Evolutionary conservation across 164 flowering plant species (phyloP).

Genomic region (Magnolia changhungtana): DNA sequence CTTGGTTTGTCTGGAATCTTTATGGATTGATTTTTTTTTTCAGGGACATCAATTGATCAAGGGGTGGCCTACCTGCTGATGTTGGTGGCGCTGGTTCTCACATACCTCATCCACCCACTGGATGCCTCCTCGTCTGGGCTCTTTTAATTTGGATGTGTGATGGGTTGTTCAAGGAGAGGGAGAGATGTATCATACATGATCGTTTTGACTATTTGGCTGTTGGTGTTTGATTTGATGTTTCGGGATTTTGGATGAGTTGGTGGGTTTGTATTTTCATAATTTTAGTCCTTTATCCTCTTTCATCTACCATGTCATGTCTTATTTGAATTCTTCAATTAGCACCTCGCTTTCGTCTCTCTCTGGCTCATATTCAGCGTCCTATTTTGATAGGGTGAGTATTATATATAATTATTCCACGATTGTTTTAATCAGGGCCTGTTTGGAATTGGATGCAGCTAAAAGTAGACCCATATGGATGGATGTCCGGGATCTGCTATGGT

Average conservation of each 20-base stretch:
- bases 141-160: constrained; percentile 5
- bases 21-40: background rate
- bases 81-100: constrained; percentile 62
- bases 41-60: constrained; percentile 56
- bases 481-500: no score
- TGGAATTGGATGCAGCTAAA: no score
- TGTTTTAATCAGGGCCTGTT: no score
- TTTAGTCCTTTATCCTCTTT: no score
- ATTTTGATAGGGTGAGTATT: no score
- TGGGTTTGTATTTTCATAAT: background rate
- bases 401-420: no score
- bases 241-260: background rate
- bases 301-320: no score
- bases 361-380: no score
- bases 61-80: constrained; percentile 66
- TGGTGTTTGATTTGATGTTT: background rate
- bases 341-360: no score
- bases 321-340: no score
- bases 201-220: background rate
- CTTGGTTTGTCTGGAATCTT: no score
- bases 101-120: constrained; percentile 53
- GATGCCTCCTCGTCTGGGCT: constrained; percentile 24
- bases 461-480: no score
- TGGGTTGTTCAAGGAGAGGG: background rate
- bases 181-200: background rate